Percentiles rank a stretch among this genome's conserved stretches.
Evolutionary conservation across 2,329 filamentous ascomycete genomes (phyloP).

Genomic region (Dactylonectria estremocensis): DNA sequence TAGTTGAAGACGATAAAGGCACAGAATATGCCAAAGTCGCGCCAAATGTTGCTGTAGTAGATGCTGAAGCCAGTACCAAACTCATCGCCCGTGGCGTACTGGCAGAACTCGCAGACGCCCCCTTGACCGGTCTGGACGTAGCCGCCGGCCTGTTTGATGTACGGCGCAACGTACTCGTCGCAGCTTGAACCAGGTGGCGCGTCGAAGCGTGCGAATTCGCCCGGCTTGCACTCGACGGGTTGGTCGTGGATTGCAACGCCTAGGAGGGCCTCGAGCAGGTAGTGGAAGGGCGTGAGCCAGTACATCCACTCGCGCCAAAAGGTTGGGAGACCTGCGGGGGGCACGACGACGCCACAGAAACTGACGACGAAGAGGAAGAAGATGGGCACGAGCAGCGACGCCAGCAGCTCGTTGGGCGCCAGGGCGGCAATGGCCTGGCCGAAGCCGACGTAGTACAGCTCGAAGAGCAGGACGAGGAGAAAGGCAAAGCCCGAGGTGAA

Average conservation of each 20-base stretch:
- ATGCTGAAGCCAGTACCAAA: conserved; percentile 74
- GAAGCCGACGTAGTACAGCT: conserved; percentile 76
- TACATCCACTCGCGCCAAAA: conserved; percentile 80
- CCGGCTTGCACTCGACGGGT: conserved; percentile 67
- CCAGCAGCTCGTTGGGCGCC: conserved; percentile 76
- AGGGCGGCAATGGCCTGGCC: conserved; percentile 79
- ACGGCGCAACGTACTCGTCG: conserved; percentile 69
- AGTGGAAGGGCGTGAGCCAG: conserved; percentile 77
- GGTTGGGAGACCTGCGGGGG: conserved; percentile 68
- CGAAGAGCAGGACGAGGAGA: conserved; percentile 76
- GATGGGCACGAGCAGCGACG: conserved; percentile 76
- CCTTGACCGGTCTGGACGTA: conserved; percentile 71
- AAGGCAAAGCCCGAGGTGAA: conserved; percentile 75
- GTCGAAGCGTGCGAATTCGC: conserved; percentile 73
- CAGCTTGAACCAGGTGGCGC: conserved; percentile 74
- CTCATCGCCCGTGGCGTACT: conserved; percentile 72
- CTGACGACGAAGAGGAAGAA: conserved; percentile 80
- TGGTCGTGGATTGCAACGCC: conserved; percentile 68
- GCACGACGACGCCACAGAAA: conserved; percentile 81
- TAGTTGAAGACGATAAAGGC: conserved; percentile 77
- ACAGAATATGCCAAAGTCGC: conserved; percentile 76
- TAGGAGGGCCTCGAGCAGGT: conserved; percentile 75
- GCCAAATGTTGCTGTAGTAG: conserved; percentile 74
- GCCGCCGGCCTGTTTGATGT: conserved; percentile 68
- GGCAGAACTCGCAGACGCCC: conserved; percentile 76